A percentile compares a stretch with the other conserved stretches of the same genome.
These are phyloP conservation scores for Diutina ranongensis DNA, from an alignment of 1,139 yeast genomes.

Conservation along the genomic window DNA sequence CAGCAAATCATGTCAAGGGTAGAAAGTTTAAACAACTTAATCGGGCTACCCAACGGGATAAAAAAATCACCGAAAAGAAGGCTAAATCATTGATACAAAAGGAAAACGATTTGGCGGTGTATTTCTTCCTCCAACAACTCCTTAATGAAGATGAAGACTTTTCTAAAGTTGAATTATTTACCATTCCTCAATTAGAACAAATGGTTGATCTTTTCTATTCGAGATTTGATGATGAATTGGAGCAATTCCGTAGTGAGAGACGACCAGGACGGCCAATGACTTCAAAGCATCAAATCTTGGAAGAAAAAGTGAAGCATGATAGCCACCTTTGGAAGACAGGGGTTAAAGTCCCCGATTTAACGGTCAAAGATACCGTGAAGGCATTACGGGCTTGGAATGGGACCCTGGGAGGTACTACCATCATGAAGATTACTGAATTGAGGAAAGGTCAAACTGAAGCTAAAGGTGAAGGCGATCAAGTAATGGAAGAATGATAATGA, in stretches of 20 bases:
- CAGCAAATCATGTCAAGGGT: conserved; percentile 74
- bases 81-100: conserved; percentile 45
- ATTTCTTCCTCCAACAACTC: conserved; percentile 55
- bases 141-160: conserved; percentile 25
- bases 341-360: conserved; percentile 60
- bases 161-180: conserved; percentile 29
- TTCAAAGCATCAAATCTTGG: conserved; percentile 54
- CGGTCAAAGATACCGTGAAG: conserved; percentile 47
- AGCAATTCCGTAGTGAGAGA: conserved; percentile 43
- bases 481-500: conserved; percentile 5
- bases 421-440: conserved; percentile 10
- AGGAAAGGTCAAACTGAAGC: not conserved
- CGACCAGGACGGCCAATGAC: conserved; percentile 84
- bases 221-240: conserved; percentile 65
- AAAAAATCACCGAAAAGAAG: conserved; percentile 51
- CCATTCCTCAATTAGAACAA: conserved; percentile 44
- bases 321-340: conserved; percentile 55
- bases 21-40: conserved; percentile 76
- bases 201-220: conserved; percentile 54
- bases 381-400: conserved; percentile 69
- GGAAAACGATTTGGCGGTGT: conserved; percentile 43
- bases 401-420: conserved; percentile 65
- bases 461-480: not conserved
- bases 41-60: conserved; percentile 77
- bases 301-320: conserved; percentile 52